Evolutionary conservation across 768 basidiomycete species (phyloP).

Genomic region (Vararia minispora): DNA sequence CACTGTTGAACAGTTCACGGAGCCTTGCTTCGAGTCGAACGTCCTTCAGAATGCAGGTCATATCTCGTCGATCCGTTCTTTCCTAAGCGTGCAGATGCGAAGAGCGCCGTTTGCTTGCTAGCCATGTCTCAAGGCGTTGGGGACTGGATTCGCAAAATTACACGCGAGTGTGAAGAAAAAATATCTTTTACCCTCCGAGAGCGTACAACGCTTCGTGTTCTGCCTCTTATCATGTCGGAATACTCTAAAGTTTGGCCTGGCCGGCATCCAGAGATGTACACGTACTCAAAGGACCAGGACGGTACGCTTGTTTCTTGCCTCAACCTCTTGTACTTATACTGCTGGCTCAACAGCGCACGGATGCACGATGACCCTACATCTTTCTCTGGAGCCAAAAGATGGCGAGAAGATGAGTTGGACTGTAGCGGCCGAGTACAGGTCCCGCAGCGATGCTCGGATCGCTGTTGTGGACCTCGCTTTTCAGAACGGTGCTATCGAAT

Average conservation of each 20-base stretch:
- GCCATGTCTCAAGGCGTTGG: conserved; percentile 57
- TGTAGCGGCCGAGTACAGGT: conserved; percentile 39
- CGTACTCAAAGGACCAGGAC: conserved; percentile 34
- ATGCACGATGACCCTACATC: conserved; percentile 33
- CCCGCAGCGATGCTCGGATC: conserved; percentile 49
- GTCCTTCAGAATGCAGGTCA: conserved; percentile 38
- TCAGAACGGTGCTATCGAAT: conserved; percentile 45
- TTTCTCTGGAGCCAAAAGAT: conserved; percentile 22
- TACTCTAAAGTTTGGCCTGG: conserved; percentile 30
- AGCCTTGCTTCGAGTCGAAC: conserved; percentile 47
- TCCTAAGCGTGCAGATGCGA: conserved; percentile 52
- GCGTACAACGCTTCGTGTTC: conserved; percentile 32
- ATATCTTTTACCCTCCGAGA: conserved; percentile 34
- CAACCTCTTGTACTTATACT: conserved; percentile 1
- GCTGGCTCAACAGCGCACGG: conserved; percentile 34
- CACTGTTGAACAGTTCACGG: conserved; percentile 37
- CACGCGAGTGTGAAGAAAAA: conserved; percentile 30
- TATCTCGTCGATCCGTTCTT: conserved; percentile 59
- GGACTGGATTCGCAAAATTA: conserved; percentile 38
- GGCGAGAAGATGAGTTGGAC: conserved; percentile 33
- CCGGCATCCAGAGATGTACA: conserved; percentile 26
- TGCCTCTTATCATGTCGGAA: conserved; percentile 34
- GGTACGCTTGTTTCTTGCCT: conserved; percentile 27
- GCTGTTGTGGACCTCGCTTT: conserved; percentile 44
- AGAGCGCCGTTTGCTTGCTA: conserved; percentile 51